Evolutionary conservation across 306 rosid genomes (phyloP).

Genomic region (Cucurbita maxima): DNA sequence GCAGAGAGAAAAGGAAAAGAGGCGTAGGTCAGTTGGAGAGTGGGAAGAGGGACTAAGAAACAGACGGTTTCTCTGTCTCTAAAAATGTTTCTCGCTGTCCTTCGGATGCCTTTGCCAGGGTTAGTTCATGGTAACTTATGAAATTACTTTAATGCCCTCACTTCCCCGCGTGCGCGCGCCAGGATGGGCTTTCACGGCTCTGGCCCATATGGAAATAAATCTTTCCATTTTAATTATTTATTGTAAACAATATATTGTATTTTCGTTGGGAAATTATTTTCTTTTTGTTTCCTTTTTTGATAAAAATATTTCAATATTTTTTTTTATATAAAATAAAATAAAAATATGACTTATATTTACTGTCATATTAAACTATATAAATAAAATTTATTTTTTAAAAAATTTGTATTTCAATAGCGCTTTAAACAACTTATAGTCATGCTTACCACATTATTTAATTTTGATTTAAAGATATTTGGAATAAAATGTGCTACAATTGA

Average conservation of each 20-base stretch:
- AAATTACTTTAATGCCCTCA: constrained; percentile 11
- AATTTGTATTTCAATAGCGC: too few species aligned
- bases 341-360: too few species aligned
- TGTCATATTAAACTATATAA: too few species aligned
- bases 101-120: not conserved
- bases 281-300: too few species aligned
- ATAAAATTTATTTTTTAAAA: too few species aligned
- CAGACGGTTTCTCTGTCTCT: not conserved
- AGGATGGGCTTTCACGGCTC: not conserved
- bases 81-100: not conserved
- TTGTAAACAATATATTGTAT: not conserved
- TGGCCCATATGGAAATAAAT: not conserved
- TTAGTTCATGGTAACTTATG: not conserved
- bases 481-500: not conserved
- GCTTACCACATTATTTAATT: not conserved
- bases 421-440: too few species aligned
- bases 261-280: too few species aligned
- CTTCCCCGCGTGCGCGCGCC: not conserved
- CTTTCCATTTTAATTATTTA: not conserved
- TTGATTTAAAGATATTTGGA: not conserved
- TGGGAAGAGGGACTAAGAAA: constrained; percentile 4
- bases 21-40: constrained; percentile 13
- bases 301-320: too few species aligned
- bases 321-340: too few species aligned
- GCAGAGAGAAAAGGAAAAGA: constrained; percentile 16